These are phyloP conservation scores for Bassia scoparia DNA, from an alignment of 148 eudicot genomes.

Conservation along the genomic window DNA sequence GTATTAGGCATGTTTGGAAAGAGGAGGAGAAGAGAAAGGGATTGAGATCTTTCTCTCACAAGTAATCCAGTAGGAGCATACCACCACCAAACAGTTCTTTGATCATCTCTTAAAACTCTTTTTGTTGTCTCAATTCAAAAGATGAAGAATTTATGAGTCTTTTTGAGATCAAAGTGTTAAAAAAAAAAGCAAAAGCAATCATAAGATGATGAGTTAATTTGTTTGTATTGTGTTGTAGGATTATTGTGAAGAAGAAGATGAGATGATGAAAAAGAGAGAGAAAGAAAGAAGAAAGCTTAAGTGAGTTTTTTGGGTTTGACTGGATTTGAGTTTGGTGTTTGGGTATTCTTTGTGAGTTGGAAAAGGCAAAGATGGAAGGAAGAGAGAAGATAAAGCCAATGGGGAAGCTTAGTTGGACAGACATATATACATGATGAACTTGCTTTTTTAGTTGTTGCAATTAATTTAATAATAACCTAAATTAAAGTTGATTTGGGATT, in stretches of 20 bases:
- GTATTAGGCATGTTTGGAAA: constrained; percentile 17
- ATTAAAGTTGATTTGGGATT: constrained; percentile 27
- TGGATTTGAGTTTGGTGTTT: constrained; percentile 7
- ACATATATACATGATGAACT: constrained; percentile 32
- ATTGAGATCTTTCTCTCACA: constrained; percentile 41
- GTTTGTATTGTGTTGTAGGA: constrained; percentile 12
- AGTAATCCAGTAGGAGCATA: constrained; percentile 26
- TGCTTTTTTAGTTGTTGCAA: constrained; percentile 28
- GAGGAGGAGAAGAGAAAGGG: constrained; percentile 38
- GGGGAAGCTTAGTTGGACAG: constrained; percentile 36
- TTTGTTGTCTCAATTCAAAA: constrained; percentile 20
- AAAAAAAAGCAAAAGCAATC: constrained; percentile 25
- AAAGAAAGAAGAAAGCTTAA: constrained; percentile 13
- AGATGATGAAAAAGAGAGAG: background rate
- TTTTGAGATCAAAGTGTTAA: constrained; percentile 24
- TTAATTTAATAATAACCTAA: constrained; percentile 15
- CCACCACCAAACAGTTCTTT: constrained; percentile 63
- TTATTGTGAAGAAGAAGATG: too few relatives aligned
- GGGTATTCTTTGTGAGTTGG: constrained; percentile 26
- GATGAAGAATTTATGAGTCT: background rate
- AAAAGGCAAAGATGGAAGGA: constrained; percentile 23
- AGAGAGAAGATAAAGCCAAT: constrained; percentile 21
- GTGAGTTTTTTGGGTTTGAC: constrained; percentile 11
- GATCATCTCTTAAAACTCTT: constrained; percentile 46
- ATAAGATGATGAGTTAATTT: background rate